Base-by-base conservation (phyloP, 352 stramenopile genomes). In the Phytopythium vexans region DNA sequence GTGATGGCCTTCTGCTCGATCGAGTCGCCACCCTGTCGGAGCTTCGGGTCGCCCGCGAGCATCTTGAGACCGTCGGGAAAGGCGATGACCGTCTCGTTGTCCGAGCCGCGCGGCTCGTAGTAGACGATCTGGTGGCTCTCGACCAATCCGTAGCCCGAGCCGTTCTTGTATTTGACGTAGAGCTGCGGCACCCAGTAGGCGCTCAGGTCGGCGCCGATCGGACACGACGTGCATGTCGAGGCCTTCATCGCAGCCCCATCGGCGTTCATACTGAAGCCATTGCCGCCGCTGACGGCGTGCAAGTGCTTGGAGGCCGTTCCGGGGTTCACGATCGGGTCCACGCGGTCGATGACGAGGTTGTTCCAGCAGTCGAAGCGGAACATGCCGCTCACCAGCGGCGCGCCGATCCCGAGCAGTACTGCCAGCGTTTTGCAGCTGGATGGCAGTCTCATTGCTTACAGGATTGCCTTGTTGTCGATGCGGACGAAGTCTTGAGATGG, bases 141-240 rank as follows among this genome's bases (percentile, higher is more conserved):
- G 4, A 82, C 63, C 21, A 79, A 52, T 8, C 66, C 64, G 46
- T 68, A 82, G n/a, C 72, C 72, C 9, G 72, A 68, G 49, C 69
- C 69, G 47, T 82, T 82, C 67, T 82, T 79, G 59, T 71, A 79
- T 33, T 77, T 77, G 16, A 79, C 69, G 49, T 77, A 79, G 15
- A 82, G 52, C 52, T 76, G 65, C 7, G 66, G 66, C 27, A 76
- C 63, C 72, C 72, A 82, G 69, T 82, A 82, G 7, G 72, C 72
- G 40, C 66, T 77, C 42, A 79, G 51, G 35, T 79, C 69, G 3
- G 63, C 72, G 15, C 66, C 52, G 44, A 82, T 77, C 12, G 72
- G 69, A n/a, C 66, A 82, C 1, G 72, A 80, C 46, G 69, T 79
- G 41, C 72, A 80, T 5, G 64, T 74, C 6, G 70, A 80, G 33